These are phyloP conservation scores for Sindora glabra DNA, from an alignment of 306 rosid species.

Conservation along the genomic window DNA sequence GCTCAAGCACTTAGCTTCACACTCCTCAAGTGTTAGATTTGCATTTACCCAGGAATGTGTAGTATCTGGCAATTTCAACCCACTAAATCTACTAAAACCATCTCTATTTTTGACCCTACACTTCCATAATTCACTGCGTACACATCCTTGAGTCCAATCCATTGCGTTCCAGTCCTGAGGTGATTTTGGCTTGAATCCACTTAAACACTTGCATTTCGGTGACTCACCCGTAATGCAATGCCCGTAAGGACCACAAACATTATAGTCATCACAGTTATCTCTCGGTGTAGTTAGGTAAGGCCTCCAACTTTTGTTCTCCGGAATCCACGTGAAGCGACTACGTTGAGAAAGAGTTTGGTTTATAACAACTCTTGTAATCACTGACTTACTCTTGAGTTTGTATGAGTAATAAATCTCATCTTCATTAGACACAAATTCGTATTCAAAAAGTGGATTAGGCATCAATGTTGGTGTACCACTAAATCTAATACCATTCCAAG, in stretches of 20 bases:
- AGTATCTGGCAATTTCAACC: slow-evolving; percentile 34
- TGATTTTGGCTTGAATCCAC: slow-evolving; percentile 15
- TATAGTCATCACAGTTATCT: slow-evolving; percentile 25
- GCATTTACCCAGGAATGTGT: slow-evolving; percentile 20
- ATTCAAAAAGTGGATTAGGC: not conserved
- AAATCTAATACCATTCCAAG: slow-evolving; percentile 20
- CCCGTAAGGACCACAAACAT: slow-evolving; percentile 29
- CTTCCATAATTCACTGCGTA: not conserved
- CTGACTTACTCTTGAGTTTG: not conserved
- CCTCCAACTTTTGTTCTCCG: slow-evolving; percentile 3
- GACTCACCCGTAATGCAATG: slow-evolving; percentile 8
- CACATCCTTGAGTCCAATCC: slow-evolving; percentile 23
- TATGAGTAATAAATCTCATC: slow-evolving; percentile 12
- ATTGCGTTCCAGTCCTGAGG: not conserved
- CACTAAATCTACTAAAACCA: not conserved
- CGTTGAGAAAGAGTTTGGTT: not conserved
- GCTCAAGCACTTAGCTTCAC: slow-evolving; percentile 30
- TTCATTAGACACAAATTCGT: slow-evolving; percentile 5
- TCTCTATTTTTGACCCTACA: not conserved
- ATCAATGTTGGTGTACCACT: not conserved
- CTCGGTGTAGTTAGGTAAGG: not conserved
- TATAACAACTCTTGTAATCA: not conserved
- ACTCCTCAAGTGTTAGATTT: slow-evolving; percentile 20
- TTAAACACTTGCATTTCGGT: slow-evolving; percentile 16
- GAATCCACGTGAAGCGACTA: not conserved